These are phyloP conservation scores for Pichia sp. DNA, from an alignment of 1,139 yeast species.

Conservation along the genomic window DNA sequence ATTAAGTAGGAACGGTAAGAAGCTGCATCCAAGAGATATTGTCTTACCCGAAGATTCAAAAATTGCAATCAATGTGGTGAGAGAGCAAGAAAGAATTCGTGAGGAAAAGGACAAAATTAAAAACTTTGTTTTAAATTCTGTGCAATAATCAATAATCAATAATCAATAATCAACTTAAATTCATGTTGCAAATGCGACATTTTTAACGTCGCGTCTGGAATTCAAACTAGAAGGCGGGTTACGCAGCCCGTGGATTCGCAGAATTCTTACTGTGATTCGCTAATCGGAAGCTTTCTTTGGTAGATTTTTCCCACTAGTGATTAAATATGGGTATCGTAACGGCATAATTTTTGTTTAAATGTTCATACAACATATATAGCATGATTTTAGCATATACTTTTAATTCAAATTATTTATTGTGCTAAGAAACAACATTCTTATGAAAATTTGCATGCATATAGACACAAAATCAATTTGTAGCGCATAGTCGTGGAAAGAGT, in stretches of 20 bases:
- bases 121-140: conserved; percentile 30
- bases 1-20: conserved; percentile 47
- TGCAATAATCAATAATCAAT: neutral
- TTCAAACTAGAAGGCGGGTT: neutral
- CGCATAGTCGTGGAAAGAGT: neutral
- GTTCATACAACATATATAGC: too few relatives aligned
- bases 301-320: neutral
- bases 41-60: conserved; percentile 43
- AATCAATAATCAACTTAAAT: neutral
- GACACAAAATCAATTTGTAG: neutral
- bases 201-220: neutral
- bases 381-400: neutral
- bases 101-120: conserved; percentile 38
- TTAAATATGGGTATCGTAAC: neutral
- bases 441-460: neutral
- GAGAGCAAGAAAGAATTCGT: conserved; percentile 32
- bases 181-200: neutral
- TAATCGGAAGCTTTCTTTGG: neutral
- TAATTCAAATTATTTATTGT: neutral
- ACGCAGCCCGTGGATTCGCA: neutral
- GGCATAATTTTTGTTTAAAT: neutral
- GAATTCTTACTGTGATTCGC: neutral
- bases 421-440: neutral
- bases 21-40: conserved; percentile 38
- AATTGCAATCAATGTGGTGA: conserved; percentile 40